Evolutionary conservation across 176 grass and related monocot species (phyloP), one percentile per base, ranked within the genome.

Genomic region (Carex cristatella): DNA sequence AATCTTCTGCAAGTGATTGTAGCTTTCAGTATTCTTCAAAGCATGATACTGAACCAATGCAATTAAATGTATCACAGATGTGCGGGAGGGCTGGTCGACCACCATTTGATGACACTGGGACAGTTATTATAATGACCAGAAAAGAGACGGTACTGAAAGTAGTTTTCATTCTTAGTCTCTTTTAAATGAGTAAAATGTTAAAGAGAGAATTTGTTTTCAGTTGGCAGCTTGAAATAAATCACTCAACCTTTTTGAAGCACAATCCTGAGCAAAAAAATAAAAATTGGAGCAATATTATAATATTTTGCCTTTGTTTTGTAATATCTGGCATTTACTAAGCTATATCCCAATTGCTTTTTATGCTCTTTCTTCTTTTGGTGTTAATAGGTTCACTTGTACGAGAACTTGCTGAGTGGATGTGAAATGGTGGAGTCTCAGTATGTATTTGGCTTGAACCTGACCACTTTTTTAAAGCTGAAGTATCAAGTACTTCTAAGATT

Each of bases 371-470:
- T 56, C 12, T 69, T 40, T 73, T 32, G 73, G 81, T 48, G 80
- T 59, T 76, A 85, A 81, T 90, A 98, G 95, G 95, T 98, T 30
- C 89, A 98, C 88, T 89, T 98, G 60, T 98, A 98, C 68, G 92
- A 98, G 75, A 98, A 94, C 80, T 82, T 98, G 81, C 84, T 98
- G 82, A 91, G 89, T 87, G 95, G 95, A 84, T 92, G 92, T 90
- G 95, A 98, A 90, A 91, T 94, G 95, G 91, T 98, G 31, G 95
- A 98, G 86, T 98, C 95, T 88, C 95, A 94, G 92, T 94, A 93
- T 87, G 95, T 90, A 11, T 57, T 88, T 89, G 37, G 16, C 51
- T 76, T 76, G 23, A 76, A 30, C 11, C 48, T 55, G 72, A 76
- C n/a, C 48, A 61, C 49, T 49, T 65, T 82, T 9, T 48, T 63